These are phyloP conservation scores for Plasmodium inui DNA, from an alignment of 169 alveolate genomes.

Conservation along the genomic window DNA sequence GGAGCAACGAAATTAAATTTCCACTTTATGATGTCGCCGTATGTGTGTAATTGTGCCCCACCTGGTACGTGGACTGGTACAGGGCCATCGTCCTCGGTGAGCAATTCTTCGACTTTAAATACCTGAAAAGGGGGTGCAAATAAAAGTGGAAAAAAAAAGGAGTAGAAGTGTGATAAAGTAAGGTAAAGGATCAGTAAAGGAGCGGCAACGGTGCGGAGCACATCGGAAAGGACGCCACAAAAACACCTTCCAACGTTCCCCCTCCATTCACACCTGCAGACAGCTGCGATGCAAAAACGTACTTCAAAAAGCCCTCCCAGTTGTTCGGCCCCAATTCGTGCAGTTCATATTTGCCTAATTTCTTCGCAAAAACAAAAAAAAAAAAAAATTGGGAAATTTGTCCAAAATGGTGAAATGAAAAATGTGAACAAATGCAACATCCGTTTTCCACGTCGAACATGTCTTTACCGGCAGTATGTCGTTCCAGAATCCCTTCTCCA, in stretches of 20 bases:
- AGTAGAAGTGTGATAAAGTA: neutral
- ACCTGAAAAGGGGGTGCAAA: constrained; percentile 28
- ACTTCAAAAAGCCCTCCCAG: constrained; percentile 68
- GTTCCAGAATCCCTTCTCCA: constrained; percentile 67
- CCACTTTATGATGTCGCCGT: neutral
- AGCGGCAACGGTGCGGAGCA: neutral
- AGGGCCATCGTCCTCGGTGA: constrained; percentile 82
- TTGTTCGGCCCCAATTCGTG: constrained; percentile 65
- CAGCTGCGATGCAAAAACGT: constrained; percentile 10
- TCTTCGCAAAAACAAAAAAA: constrained; percentile 34
- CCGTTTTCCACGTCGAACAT: neutral
- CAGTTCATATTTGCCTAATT: constrained; percentile 63
- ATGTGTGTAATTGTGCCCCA: constrained; percentile 16
- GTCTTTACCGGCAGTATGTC: constrained; percentile 41
- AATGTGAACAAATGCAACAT: neutral
- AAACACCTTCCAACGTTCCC: neutral
- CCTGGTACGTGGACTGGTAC: constrained; percentile 81
- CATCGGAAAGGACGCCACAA: neutral
- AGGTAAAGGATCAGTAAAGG: too few species aligned
- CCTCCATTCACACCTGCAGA: neutral
- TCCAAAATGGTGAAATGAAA: neutral
- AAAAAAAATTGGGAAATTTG: constrained; percentile 1
- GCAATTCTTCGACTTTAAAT: constrained; percentile 75
- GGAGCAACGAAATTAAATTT: neutral
- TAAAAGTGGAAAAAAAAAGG: neutral